Evolutionary conservation across 495 filamentous ascomycete species (phyloP).

Genomic region (Antarctomyces pellizariae): DNA sequence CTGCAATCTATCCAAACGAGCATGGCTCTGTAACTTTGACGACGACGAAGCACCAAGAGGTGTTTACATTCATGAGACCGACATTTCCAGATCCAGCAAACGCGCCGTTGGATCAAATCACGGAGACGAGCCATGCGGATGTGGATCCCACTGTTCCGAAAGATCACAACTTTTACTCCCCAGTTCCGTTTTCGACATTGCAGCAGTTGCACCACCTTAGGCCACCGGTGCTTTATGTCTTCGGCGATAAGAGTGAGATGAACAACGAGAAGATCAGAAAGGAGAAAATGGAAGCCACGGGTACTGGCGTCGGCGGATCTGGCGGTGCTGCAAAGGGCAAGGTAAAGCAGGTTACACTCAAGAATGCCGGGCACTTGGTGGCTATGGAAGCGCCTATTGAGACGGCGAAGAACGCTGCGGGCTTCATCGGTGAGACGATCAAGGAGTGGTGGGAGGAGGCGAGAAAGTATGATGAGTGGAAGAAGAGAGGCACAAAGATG

Average conservation of each 20-base stretch:
- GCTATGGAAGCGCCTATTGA: conserved; percentile 55
- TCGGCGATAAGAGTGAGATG: conserved; percentile 41
- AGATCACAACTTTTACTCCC: conserved; percentile 44
- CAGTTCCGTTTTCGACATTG: conserved; percentile 42
- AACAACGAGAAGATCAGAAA: conserved; percentile 25
- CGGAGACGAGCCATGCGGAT: conserved; percentile 11
- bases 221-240: conserved; percentile 66
- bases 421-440: conserved; percentile 40
- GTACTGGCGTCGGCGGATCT: conserved; percentile 39
- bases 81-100: conserved; percentile 38
- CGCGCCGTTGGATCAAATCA: conserved; percentile 6
- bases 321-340: conserved; percentile 39
- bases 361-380: conserved; percentile 55
- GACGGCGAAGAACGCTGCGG: conserved; percentile 34
- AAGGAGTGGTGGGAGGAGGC: conserved; percentile 39
- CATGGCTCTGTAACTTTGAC: conserved; percentile 23
- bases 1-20: conserved; percentile 28
- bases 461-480: conserved; percentile 29
- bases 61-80: conserved; percentile 34
- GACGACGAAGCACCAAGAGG: conserved; percentile 36
- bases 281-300: conserved; percentile 38
- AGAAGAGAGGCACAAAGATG: conserved; percentile 21
- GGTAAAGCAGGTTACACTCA: conserved; percentile 43
- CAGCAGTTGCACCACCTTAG: conserved; percentile 40
- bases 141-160: conserved; percentile 2